A percentile compares a stretch with the other conserved stretches of the same genome.
Conservation (phyloP, 2,329 filamentous ascomycete genomes). For the Pseudocercospora musae region DNA sequence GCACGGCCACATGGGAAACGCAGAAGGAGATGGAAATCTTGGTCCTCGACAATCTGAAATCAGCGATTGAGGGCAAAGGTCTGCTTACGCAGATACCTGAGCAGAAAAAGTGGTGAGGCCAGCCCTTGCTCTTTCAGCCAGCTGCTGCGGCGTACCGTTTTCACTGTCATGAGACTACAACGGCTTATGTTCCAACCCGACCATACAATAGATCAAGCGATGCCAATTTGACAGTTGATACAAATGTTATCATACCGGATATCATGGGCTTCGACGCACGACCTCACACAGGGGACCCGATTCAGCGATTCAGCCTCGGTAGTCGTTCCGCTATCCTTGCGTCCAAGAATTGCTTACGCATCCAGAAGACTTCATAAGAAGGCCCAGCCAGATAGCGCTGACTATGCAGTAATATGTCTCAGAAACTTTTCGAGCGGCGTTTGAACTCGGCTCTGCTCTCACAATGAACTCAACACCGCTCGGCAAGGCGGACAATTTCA, state of each 20-base stretch:
- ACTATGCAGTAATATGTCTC: not conserved
- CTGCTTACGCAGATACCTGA: constrained; percentile 57
- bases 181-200: not conserved
- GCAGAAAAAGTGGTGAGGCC: constrained; percentile 45
- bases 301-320: not conserved
- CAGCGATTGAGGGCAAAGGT: constrained; percentile 54
- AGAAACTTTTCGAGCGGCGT: not conserved
- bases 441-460: not conserved
- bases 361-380: not conserved
- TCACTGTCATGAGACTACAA: not conserved
- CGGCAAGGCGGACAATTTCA: not conserved
- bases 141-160: not conserved
- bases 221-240: not conserved
- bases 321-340: not conserved
- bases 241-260: not conserved
- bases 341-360: not conserved
- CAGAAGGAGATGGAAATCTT: constrained; percentile 61
- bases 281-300: not conserved
- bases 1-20: constrained; percentile 58
- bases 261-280: not conserved
- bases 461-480: not conserved
- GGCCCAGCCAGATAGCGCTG: not conserved
- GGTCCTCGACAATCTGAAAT: constrained; percentile 57
- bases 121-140: not conserved
- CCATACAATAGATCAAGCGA: not conserved